Conservation (phyloP, 306 rosid genomes). For the Acacia crassicarpa region DNA sequence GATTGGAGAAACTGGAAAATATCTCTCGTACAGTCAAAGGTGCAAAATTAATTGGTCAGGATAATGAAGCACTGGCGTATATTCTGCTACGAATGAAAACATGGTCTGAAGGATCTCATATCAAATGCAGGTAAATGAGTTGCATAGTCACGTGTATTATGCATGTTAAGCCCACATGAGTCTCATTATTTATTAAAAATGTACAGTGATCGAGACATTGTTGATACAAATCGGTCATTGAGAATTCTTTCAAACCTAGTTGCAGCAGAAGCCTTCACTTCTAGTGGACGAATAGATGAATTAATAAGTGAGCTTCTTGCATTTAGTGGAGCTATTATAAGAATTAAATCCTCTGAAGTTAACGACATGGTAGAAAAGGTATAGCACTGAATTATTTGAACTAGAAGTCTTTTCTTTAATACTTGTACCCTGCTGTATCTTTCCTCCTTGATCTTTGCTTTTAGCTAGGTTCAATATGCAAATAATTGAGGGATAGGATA, state of each 20-base stretch:
- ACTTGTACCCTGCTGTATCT: slow-evolving; percentile 16
- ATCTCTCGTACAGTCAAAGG: slow-evolving; percentile 82
- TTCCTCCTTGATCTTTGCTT: neutral
- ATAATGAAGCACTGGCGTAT: slow-evolving; percentile 69
- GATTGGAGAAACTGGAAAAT: slow-evolving; percentile 73
- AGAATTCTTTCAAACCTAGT: slow-evolving; percentile 84
- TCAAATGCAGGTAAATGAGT: slow-evolving; percentile 56
- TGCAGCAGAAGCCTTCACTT: slow-evolving; percentile 70
- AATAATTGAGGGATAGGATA: no score
- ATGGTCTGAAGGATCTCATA: slow-evolving; percentile 68
- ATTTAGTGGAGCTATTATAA: slow-evolving; percentile 54
- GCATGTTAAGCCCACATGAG: slow-evolving; percentile 14
- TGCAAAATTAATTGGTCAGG: slow-evolving; percentile 77
- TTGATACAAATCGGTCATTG: slow-evolving; percentile 62
- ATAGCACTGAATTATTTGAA: slow-evolving; percentile 18
- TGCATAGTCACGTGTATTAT: slow-evolving; percentile 5
- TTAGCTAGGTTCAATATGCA: slow-evolving; percentile 23
- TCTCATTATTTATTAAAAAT: slow-evolving; percentile 21
- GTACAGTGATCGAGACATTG: slow-evolving; percentile 66
- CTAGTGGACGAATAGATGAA: slow-evolving; percentile 63
- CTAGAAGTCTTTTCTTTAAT: slow-evolving; percentile 30
- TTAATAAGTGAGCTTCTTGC: slow-evolving; percentile 68
- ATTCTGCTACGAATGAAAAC: slow-evolving; percentile 65
- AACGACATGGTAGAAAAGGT: slow-evolving; percentile 74
- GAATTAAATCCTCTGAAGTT: slow-evolving; percentile 64